Evolutionary conservation across 2,329 filamentous ascomycete species (phyloP).

Genomic region (Fusarium ramigenum): DNA sequence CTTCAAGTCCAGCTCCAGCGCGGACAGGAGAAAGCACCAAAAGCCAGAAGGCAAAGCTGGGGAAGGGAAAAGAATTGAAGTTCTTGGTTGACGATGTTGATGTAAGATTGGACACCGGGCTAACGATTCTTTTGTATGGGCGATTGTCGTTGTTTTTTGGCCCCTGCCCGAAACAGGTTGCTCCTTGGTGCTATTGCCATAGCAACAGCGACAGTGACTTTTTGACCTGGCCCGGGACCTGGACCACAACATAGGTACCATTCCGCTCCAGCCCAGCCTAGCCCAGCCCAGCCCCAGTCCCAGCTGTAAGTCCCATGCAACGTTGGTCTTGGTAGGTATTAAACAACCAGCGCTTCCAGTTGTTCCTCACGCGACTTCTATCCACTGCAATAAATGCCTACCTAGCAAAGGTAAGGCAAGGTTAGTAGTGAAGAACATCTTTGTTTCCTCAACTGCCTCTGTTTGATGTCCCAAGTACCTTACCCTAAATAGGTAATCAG

Average conservation of each 20-base stretch:
- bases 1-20: slow-evolving; percentile 25
- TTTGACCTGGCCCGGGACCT: not conserved
- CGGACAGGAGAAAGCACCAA: slow-evolving; percentile 34
- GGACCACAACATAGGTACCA: slow-evolving; percentile 23
- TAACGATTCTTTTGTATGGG: slow-evolving; percentile 28
- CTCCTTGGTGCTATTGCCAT: slow-evolving; percentile 27
- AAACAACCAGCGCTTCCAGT: not conserved
- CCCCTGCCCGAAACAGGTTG: slow-evolving; percentile 41
- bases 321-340: not conserved
- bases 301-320: not conserved
- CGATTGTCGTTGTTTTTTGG: slow-evolving; percentile 24
- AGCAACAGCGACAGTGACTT: slow-evolving; percentile 32
- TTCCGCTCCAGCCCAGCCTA: not conserved
- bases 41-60: slow-evolving; percentile 19
- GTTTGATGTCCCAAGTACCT: not conserved
- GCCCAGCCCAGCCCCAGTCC: not conserved
- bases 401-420: not conserved
- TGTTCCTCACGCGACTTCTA: not conserved
- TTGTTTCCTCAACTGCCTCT: not conserved
- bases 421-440: too few relatives aligned
- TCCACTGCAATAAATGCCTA: not conserved
- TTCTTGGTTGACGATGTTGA: slow-evolving; percentile 35
- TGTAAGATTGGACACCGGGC: slow-evolving; percentile 24
- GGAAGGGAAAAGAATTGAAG: slow-evolving; percentile 32
- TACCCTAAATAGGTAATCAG: not conserved